These are phyloP conservation scores for Adiantum capillusveneris DNA, from an alignment of 75 land plant genomes.

Conservation along the genomic window DNA sequence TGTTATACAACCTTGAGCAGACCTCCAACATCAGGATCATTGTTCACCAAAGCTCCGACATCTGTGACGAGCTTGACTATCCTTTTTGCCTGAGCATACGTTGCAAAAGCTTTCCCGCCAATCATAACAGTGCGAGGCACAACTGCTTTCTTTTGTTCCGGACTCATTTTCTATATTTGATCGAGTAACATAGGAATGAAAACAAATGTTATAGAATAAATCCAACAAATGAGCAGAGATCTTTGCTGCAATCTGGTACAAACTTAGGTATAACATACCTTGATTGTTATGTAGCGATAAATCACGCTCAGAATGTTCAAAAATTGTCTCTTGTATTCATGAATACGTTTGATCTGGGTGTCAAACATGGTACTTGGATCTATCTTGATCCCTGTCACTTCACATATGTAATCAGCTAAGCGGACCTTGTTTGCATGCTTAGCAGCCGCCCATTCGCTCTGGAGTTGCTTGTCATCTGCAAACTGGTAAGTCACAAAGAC, in stretches of 20 bases:
- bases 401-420: constrained; percentile 56
- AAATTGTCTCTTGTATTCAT: constrained; percentile 93
- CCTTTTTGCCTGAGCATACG: constrained; percentile 89
- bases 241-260: background rate
- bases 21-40: constrained; percentile 67
- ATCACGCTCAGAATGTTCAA: constrained; percentile 84
- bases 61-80: constrained; percentile 92
- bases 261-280: constrained; percentile 28
- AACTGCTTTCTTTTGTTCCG: constrained; percentile 58
- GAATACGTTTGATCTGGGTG: constrained; percentile 94
- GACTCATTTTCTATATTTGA: constrained; percentile 53
- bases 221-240: background rate
- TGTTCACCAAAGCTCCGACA: constrained; percentile 91
- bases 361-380: constrained; percentile 77
- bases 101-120: constrained; percentile 99
- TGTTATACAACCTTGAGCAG: constrained; percentile 61
- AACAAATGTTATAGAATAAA: background rate
- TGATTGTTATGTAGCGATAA: constrained; percentile 85
- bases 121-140: constrained; percentile 88
- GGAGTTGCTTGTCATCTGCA: constrained; percentile 67
- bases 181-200: background rate
- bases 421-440: constrained; percentile 75
- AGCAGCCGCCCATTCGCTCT: constrained; percentile 79
- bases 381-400: constrained; percentile 59
- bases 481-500: constrained; percentile 31